phyloP scores from a whole-genome alignment of 2,329 filamentous ascomycete species.

The Stachybotrys chartarum region DNA sequence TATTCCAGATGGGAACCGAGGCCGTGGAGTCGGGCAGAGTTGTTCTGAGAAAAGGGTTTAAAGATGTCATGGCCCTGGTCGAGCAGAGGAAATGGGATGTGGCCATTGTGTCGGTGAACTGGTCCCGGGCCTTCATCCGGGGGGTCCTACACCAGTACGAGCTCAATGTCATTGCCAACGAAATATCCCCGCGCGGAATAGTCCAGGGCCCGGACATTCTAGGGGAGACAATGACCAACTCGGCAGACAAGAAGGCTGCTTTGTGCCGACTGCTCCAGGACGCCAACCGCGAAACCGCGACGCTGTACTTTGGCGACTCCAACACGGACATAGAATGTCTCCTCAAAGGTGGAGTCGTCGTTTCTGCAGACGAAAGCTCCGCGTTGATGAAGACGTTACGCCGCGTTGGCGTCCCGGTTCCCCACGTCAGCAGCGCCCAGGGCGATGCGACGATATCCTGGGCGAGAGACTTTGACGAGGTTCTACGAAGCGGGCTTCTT shows the following conservation, averaged over 20 bases:
- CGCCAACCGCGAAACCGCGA: constrained; percentile 9
- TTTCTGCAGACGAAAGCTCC: constrained; percentile 30
- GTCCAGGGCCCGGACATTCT: constrained; percentile 32
- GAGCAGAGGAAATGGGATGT: constrained; percentile 26
- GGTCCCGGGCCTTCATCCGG: constrained; percentile 39
- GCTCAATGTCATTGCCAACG: constrained; percentile 36
- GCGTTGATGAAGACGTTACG: constrained; percentile 27
- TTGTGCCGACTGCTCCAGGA: constrained; percentile 20
- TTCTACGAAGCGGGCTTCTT: constrained; percentile 24
- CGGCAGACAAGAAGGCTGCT: constrained; percentile 37
- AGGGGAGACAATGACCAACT: constrained; percentile 23
- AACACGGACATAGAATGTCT: constrained; percentile 50
- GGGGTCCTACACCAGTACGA: constrained; percentile 29
- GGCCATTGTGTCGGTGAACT: constrained; percentile 44
- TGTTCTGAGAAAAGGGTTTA: constrained; percentile 32
- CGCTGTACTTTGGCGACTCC: constrained; percentile 54
- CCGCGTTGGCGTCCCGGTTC: constrained; percentile 29
- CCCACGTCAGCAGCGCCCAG: constrained; percentile 22
- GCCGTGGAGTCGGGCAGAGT: constrained; percentile 26
- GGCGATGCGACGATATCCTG: constrained; percentile 22
- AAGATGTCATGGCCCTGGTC: constrained; percentile 19
- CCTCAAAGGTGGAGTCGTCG: constrained; percentile 37
- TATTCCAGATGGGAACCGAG: constrained; percentile 30
- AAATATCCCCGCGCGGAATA: constrained; percentile 26
- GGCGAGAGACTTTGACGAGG: constrained; percentile 37